Evolutionary conservation across 345 rosid species (phyloP), one percentile per base, ranked within the genome.

Genomic region (Eucalyptus erythrocorys): DNA sequence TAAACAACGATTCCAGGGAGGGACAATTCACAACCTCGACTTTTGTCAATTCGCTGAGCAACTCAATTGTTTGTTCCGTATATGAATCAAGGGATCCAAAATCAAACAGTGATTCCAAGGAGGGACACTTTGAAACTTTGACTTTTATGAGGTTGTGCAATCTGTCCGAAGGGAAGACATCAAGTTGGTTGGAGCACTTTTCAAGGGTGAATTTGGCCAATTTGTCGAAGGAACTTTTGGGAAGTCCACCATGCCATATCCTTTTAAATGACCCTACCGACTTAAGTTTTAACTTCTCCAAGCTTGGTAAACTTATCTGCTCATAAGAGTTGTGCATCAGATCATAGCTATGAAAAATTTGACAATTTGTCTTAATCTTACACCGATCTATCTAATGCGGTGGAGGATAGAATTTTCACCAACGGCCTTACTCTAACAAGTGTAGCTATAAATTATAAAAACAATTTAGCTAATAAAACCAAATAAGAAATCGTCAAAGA

Each of bases 281-380:
- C 4, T 16, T 1, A 3, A 50, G 21, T 6, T 2, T 1, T 50
- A 50, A 50, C 8, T 3, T 3, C 2, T 50, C 0, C 4, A 50
- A 0, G 22, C 22, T 3, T 16, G 8, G 53, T 16, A 50, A 50
- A 50, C 8, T 50, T 6, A 50, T 6, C 0, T 3, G 15, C 71
- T 64, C 37, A 64, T 0, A 14, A 64, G 71, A 64, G 17, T 0
- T 27, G 0, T 59, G 0, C 64, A 0, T 59, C 7, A 59, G 0
- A 27, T 59, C 6, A 5, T 59, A 26, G 14, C 32, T 59, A 59
- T 27, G 32, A 14, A 64, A 64, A 6, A 0, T 30, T 7, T 64
- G 0, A 6, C 34, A 64, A 30, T 5, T 13, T 59, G n/a, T 7
- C 66, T 0, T 0, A 11, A 0, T 59, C 32, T 7, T n/a, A n/a